These are phyloP conservation scores for Globisporangium echinulatum DNA, from an alignment of 352 stramenopile species.

Conservation along the genomic window DNA sequence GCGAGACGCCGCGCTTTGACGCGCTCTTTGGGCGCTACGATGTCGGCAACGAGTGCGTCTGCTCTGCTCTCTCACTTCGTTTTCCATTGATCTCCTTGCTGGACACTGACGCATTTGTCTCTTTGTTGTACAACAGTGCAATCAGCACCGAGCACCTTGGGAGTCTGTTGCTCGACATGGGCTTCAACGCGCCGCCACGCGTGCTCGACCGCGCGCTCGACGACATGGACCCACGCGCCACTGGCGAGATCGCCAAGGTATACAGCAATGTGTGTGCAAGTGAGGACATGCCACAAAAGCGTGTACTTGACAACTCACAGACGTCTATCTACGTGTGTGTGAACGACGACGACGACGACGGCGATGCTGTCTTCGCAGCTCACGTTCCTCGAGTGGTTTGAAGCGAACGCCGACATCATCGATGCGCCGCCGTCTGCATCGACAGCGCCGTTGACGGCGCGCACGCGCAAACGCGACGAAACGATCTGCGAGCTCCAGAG, in stretches of 20 bases:
- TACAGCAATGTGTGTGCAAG: not conserved
- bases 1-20: conserved; percentile 64
- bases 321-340: not conserved
- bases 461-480: conserved; percentile 19
- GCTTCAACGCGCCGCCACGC: conserved; percentile 44
- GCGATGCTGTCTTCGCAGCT: conserved; percentile 13
- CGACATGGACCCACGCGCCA: conserved; percentile 64
- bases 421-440: conserved; percentile 12
- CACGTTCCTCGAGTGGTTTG: conserved; percentile 70
- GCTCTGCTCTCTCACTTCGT: not conserved
- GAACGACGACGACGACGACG: not conserved
- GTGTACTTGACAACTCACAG: not conserved
- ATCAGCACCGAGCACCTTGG: conserved; percentile 60
- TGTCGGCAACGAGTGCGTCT: conserved; percentile 24
- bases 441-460: not conserved
- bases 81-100: not conserved
- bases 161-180: conserved; percentile 61
- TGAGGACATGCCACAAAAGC: not conserved
- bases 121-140: not conserved
- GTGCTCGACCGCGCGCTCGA: conserved; percentile 54
- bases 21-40: conserved; percentile 47
- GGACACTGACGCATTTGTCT: not conserved
- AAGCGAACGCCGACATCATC: conserved; percentile 58
- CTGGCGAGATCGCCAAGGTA: conserved; percentile 55
- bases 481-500: conserved; percentile 33